These are phyloP conservation scores for Trichoderma sp. DNA, from an alignment of 2,329 filamentous ascomycete genomes.

Conservation along the genomic window DNA sequence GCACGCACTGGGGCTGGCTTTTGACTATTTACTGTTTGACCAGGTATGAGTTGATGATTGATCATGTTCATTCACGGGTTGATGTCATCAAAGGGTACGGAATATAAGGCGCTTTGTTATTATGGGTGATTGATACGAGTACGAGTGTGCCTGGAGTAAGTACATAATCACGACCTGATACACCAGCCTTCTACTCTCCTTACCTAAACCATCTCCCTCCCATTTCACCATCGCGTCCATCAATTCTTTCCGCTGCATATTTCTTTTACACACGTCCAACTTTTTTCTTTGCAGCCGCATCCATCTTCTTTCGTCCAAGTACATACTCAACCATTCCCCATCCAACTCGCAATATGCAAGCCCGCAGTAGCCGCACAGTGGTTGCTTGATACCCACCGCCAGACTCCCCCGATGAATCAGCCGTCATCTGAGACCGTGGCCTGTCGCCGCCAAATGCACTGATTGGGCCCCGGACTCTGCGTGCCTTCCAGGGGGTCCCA, in stretches of 20 bases:
- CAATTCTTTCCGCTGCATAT: neutral
- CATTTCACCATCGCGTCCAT: neutral
- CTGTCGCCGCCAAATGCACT: neutral
- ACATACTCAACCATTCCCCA: neutral
- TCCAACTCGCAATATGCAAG: neutral
- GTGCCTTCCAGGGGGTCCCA: neutral
- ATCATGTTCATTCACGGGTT: neutral
- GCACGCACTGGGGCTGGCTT: neutral
- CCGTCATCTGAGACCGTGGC: slow-evolving; percentile 13
- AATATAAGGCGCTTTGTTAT: neutral
- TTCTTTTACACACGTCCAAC: neutral
- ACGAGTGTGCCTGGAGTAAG: neutral
- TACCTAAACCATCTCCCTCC: neutral
- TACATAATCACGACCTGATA: neutral
- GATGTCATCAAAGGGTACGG: neutral
- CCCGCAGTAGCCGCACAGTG: neutral
- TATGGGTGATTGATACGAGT: neutral
- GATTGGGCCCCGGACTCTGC: neutral
- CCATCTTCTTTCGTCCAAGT: neutral
- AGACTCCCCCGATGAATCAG: slow-evolving; percentile 6
- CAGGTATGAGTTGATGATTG: neutral
- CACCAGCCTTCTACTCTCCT: neutral
- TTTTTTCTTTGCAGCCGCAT: neutral
- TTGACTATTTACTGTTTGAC: neutral
- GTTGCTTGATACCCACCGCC: neutral